A percentile compares a stretch with the other conserved stretches of the same genome.
phyloP scores from a whole-genome alignment of 2,329 filamentous ascomycete species.

The Diaporthe ilicicola region DNA sequence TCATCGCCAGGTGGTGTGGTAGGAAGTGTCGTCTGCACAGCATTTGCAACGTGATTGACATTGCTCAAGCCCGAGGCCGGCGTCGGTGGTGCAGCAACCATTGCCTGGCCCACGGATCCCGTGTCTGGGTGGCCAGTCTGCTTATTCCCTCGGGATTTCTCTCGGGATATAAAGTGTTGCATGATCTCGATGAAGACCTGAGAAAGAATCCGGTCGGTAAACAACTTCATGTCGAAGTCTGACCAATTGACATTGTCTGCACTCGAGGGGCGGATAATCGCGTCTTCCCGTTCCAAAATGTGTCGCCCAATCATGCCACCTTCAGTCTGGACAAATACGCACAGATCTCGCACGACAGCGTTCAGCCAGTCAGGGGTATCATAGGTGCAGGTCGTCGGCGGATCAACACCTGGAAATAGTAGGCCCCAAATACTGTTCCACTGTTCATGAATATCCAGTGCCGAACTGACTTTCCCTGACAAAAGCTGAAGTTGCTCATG shows the following conservation, averaged over 20 bases:
- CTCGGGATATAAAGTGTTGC: not conserved
- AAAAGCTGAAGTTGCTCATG: not conserved
- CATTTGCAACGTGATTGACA: too few relatives aligned
- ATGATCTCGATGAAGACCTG: not conserved
- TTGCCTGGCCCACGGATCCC: not conserved
- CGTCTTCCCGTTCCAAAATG: not conserved
- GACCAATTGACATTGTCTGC: not conserved
- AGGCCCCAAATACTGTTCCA: constrained; percentile 18
- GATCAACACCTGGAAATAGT: constrained; percentile 1
- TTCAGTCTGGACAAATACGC: not conserved
- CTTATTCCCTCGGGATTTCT: not conserved
- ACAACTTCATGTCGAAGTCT: not conserved
- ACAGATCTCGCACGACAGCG: not conserved
- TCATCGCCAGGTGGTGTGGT: too few relatives aligned
- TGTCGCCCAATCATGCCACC: not conserved
- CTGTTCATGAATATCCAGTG: not conserved
- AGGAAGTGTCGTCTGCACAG: too few relatives aligned
- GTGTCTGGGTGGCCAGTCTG: too few relatives aligned
- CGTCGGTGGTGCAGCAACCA: not conserved
- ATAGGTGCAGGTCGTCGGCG: not conserved
- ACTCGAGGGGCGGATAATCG: not conserved
- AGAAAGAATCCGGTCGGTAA: not conserved
- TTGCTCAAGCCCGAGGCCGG: not conserved
- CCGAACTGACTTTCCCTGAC: not conserved
- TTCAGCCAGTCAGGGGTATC: not conserved